Evolutionary conservation across 2,329 filamentous ascomycete species (phyloP).

Genomic region (Escovopsis weberi): DNA sequence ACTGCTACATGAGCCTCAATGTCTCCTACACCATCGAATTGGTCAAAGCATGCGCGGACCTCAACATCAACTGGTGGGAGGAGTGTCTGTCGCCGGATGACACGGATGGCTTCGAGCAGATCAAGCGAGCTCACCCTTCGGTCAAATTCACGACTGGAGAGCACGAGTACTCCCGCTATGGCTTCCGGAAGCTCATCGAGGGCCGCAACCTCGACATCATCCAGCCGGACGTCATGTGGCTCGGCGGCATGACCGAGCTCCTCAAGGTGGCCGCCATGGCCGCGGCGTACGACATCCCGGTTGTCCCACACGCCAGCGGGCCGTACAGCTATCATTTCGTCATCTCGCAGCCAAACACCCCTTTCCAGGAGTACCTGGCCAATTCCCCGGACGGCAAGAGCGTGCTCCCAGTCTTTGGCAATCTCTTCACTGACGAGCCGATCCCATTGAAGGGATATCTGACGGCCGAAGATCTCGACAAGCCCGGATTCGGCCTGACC

Average conservation of each 20-base stretch:
- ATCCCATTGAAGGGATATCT: conserved; percentile 74
- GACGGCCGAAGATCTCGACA: conserved; percentile 65
- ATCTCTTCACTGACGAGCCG: conserved; percentile 80
- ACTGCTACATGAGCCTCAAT: conserved; percentile 95
- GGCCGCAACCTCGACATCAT: conserved; percentile 86
- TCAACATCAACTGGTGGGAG: conserved; percentile 96
- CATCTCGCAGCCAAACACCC: conserved; percentile 80
- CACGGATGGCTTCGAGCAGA: conserved; percentile 74
- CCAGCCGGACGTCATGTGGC: conserved; percentile 96
- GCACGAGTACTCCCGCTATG: conserved; percentile 88
- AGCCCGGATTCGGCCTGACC: conserved; percentile 80
- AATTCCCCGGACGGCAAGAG: conserved; percentile 85
- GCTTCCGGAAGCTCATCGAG: conserved; percentile 88
- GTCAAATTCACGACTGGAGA: conserved; percentile 93
- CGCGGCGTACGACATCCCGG: conserved; percentile 83
- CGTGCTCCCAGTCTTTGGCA: conserved; percentile 82
- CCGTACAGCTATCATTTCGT: conserved; percentile 96
- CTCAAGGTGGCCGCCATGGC: conserved; percentile 82
- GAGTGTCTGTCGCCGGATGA: conserved; percentile 87
- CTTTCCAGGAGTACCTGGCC: conserved; percentile 91
- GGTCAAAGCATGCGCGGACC: conserved; percentile 65
- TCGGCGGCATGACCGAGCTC: conserved; percentile 82
- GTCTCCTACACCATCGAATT: conserved; percentile 88
- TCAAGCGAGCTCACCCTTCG: conserved; percentile 81
- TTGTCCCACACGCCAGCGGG: conserved; percentile 87